phyloP scores from a whole-genome alignment of 2,329 filamentous ascomycete species.

The Claviceps maximensis region DNA sequence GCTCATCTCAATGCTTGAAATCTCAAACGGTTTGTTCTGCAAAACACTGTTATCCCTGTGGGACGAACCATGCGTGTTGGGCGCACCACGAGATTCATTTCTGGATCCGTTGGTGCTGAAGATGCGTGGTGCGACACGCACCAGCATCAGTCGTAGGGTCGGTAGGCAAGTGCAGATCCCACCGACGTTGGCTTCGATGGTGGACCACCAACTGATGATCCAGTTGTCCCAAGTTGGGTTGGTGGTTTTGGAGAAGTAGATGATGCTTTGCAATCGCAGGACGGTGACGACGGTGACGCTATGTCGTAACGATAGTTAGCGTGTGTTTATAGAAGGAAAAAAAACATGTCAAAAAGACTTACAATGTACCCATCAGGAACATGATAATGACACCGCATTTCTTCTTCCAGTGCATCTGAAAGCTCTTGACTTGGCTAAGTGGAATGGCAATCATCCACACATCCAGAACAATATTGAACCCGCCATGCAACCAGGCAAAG shows the following conservation, averaged over 20 bases:
- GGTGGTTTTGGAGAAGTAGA: conserved; percentile 3
- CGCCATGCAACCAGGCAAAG: conserved; percentile 24
- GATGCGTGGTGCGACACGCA: conserved; percentile 2
- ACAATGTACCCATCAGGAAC: conserved; percentile 31
- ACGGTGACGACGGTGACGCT: conserved; percentile 5
- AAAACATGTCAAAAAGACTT: conserved; percentile 6
- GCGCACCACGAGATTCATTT: background rate
- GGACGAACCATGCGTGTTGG: background rate
- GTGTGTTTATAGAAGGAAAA: too few relatives aligned
- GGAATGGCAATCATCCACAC: conserved; percentile 35
- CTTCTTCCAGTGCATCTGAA: conserved; percentile 29
- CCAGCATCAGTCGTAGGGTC: conserved; percentile 4
- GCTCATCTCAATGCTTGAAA: background rate
- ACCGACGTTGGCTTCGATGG: conserved; percentile 5
- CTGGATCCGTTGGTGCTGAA: background rate
- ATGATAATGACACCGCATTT: conserved; percentile 30
- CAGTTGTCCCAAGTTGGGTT: conserved; percentile 7
- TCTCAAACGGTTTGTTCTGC: background rate
- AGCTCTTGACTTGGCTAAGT: conserved; percentile 23
- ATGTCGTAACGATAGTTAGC: background rate
- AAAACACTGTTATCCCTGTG: background rate
- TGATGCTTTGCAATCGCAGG: conserved; percentile 4
- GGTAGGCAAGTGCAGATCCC: conserved; percentile 6
- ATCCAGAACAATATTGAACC: conserved; percentile 34
- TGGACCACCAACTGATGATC: conserved; percentile 5